phyloP scores from a whole-genome alignment of 495 filamentous ascomycete species.

The Aspergillus cristatus region DNA sequence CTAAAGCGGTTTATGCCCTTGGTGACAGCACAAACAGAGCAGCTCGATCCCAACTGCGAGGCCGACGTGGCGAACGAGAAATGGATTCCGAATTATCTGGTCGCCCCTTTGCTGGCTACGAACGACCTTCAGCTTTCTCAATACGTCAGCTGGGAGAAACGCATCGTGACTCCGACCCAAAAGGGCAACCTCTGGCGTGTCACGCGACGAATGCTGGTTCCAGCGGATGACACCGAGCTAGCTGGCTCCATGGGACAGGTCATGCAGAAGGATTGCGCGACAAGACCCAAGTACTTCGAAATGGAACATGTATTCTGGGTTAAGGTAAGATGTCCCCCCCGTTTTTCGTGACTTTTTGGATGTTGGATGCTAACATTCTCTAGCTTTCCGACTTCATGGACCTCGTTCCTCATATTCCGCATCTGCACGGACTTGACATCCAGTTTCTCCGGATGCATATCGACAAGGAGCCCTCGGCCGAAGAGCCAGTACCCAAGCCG shows the following conservation, averaged over 20 bases:
- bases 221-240: constrained; percentile 32
- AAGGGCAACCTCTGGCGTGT: constrained; percentile 45
- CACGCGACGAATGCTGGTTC: constrained; percentile 40
- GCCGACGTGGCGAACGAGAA: constrained; percentile 44
- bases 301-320: constrained; percentile 67
- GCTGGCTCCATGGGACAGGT: constrained; percentile 30
- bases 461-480: constrained; percentile 27
- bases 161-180: constrained; percentile 36
- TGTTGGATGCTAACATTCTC: constrained; percentile 14
- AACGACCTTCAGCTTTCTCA: constrained; percentile 65
- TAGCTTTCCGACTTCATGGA: constrained; percentile 68
- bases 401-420: constrained; percentile 58
- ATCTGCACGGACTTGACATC: constrained; percentile 54
- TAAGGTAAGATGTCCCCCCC: constrained; percentile 54
- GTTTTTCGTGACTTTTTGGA: not conserved
- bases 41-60: constrained; percentile 36
- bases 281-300: constrained; percentile 42
- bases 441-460: constrained; percentile 40
- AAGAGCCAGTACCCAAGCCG: constrained; percentile 6
- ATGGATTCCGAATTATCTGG: constrained; percentile 72
- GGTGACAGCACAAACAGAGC: constrained; percentile 37
- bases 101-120: constrained; percentile 63
- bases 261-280: constrained; percentile 39
- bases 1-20: constrained; percentile 44
- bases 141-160: constrained; percentile 62